Evolutionary conservation across 2,329 filamentous ascomycete species (phyloP).

Genomic region (Alternaria triticina): DNA sequence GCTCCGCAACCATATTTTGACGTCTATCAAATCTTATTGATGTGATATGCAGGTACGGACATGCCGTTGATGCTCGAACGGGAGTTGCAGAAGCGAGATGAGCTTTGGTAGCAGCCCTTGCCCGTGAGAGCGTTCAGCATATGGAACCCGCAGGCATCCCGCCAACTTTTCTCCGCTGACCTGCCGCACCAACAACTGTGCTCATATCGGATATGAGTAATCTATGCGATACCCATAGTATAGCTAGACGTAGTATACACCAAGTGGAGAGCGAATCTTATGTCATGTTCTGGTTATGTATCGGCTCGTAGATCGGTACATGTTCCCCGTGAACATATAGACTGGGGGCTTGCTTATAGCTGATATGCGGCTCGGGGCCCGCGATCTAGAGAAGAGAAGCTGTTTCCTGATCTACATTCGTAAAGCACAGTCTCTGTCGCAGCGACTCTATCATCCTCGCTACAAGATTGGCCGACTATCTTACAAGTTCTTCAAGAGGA

Average conservation of each 20-base stretch:
- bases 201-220: not conserved
- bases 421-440: not conserved
- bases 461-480: not conserved
- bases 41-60: constrained; percentile 3
- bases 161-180: constrained; percentile 20
- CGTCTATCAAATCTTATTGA: constrained; percentile 2
- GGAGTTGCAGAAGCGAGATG: constrained; percentile 9
- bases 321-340: not conserved
- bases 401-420: not conserved
- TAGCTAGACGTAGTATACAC: not conserved
- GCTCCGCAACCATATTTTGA: constrained; percentile 2
- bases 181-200: not conserved
- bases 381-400: not conserved
- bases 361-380: not conserved
- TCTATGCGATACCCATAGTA: not conserved
- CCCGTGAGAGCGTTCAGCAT: no score
- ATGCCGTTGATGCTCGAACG: not conserved
- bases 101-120: not conserved
- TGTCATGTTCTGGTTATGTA: not conserved
- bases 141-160: constrained; percentile 18
- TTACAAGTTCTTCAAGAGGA: not conserved
- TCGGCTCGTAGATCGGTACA: not conserved
- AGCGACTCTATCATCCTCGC: not conserved
- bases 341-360: not conserved
- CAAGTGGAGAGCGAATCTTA: not conserved